phyloP scores from a whole-genome alignment of 2,329 filamentous ascomycete genomes.

The Fusarium solani-melongenae region DNA sequence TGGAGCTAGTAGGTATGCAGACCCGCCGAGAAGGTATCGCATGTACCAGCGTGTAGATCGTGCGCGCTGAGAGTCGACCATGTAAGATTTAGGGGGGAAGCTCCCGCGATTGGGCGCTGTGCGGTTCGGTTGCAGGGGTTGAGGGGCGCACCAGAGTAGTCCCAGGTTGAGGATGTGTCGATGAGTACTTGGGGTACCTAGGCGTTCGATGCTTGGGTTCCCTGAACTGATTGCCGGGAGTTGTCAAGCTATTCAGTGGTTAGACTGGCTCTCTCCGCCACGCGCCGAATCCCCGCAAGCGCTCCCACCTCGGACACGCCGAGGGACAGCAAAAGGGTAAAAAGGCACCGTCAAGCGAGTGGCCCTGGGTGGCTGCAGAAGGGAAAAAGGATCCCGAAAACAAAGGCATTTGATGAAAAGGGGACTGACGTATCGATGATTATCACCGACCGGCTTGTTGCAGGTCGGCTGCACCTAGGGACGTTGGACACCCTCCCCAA shows the following conservation, averaged over 20 bases:
- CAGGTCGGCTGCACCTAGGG: conserved; percentile 18
- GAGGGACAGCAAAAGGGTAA: conserved; percentile 18
- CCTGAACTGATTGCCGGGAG: conserved; percentile 1
- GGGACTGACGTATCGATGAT: conserved; percentile 13
- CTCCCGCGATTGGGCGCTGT: not conserved
- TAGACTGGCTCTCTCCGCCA: conserved; percentile 28
- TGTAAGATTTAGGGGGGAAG: not conserved
- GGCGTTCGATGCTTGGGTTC: not conserved
- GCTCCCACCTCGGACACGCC: conserved; percentile 34
- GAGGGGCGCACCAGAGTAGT: not conserved
- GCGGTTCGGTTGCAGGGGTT: not conserved
- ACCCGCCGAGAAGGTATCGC: not conserved
- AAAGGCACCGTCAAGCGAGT: not conserved
- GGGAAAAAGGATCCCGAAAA: not conserved
- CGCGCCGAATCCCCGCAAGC: conserved; percentile 32
- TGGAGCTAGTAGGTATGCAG: not conserved
- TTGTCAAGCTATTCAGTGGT: conserved; percentile 25
- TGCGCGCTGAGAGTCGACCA: not conserved
- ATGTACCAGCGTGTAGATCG: conserved; percentile 1
- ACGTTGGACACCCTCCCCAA: conserved; percentile 22
- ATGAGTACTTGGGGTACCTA: conserved; percentile 6
- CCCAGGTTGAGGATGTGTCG: conserved; percentile 13
- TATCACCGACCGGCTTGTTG: not conserved
- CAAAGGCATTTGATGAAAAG: not conserved
- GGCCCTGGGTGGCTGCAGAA: conserved; percentile 13